Evolutionary conservation across 306 rosid genomes (phyloP).

Genomic region (Ammopiptanthus mongolicus): DNA sequence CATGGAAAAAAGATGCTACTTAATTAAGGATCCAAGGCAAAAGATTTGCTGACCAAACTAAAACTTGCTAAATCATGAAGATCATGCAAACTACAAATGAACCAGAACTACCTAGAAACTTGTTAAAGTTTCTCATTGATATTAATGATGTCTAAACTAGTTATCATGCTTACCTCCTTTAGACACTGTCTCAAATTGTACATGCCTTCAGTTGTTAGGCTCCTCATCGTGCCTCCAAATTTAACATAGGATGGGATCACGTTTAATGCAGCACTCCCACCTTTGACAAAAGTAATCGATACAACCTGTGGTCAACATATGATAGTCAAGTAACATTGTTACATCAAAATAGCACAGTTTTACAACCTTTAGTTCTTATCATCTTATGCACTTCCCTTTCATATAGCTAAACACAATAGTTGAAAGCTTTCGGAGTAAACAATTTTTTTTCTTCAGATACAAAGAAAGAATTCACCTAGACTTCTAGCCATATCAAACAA

Average conservation of each 20-base stretch:
- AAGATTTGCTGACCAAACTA: not conserved
- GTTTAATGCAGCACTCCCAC: constrained; percentile 48
- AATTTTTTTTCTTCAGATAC: not conserved
- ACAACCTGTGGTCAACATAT: constrained; percentile 41
- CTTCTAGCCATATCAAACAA: not conserved
- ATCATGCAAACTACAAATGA: not conserved
- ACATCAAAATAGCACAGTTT: not conserved
- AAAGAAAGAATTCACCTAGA: not conserved
- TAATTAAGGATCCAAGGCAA: not conserved
- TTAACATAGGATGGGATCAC: constrained; percentile 50
- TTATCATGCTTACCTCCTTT: constrained; percentile 43
- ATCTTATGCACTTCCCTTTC: not conserved
- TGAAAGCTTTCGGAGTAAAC: constrained; percentile 11
- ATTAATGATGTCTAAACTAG: not conserved
- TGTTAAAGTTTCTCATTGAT: not conserved
- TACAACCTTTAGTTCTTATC: not conserved
- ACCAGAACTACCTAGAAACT: not conserved
- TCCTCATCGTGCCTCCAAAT: constrained; percentile 68
- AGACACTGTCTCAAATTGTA: constrained; percentile 44
- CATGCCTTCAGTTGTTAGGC: constrained; percentile 64
- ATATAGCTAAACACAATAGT: not conserved
- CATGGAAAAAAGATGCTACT: not conserved
- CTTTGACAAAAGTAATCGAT: constrained; percentile 54
- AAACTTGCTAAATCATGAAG: not conserved
- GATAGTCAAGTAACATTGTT: not conserved